Evolutionary conservation across 2,329 filamentous ascomycete genomes (phyloP), one percentile per base, ranked within the genome.

Genomic region (Aspergillus latus): DNA sequence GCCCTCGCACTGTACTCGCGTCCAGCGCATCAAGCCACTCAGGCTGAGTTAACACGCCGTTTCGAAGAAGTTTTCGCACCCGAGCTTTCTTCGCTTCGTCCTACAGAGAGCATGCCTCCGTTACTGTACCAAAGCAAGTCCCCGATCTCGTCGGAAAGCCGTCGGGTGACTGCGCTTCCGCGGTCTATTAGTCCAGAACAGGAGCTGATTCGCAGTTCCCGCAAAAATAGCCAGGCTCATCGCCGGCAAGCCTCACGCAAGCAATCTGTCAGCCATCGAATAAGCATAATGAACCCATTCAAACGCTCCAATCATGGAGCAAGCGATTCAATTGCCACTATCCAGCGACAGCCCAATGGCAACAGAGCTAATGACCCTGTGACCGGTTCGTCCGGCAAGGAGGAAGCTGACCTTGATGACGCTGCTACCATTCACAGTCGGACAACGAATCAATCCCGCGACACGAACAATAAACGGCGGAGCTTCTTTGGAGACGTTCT

Each of bases 1-100:
- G 93, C 90, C 66, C 74, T 97, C 60, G 80, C 80, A 3, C 80
- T 86, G 64, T 90, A 90, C 72, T 81, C 82, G 57, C 76, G 82
- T 74, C 72, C 84, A 79, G 72, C 81, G 76, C 73, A 85, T 83
- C 71, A 74, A 62, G 72, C 73, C 34, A 75, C 72, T 2, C 71
- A 75, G 48, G 60, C 67, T 2, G 73, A 77, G 51, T 65, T 77
- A 9, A 67, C 68, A 32, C 68, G 68, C 15, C 72, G 69, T 30
- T 74, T 76, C 29, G 74, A 76, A 57, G 64, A 67, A 21, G 68
- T 66, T 0, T 77, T 88, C 67, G 84, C 84, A 0, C 80, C 84
- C 0, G 88, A 90, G 68, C 82, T 90, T 36, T 79, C 82, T 11
- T 78, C 85, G 34, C 84, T 90, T 62, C 80, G 82, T 29, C 78